Percentiles rank a stretch among this genome's conserved stretches.
Evolutionary conservation across 2,329 filamentous ascomycete genomes (phyloP).

Genomic region (Neurospora sp.): DNA sequence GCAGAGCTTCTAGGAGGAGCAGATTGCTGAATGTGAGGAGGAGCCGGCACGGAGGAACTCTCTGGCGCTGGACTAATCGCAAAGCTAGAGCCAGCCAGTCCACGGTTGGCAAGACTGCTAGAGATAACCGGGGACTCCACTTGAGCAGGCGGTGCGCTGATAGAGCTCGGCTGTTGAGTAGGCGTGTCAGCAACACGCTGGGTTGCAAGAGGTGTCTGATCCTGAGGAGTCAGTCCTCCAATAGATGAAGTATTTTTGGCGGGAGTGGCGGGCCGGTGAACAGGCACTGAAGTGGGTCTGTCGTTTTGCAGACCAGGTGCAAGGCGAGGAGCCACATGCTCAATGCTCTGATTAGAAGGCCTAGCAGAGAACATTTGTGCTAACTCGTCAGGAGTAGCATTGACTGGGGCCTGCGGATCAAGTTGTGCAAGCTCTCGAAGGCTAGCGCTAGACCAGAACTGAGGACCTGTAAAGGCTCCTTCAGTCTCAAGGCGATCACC

Average conservation of each 20-base stretch:
- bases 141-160: background rate
- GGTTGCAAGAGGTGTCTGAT: background rate
- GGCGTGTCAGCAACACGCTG: background rate
- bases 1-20: background rate
- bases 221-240: background rate
- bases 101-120: background rate
- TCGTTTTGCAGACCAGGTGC: background rate
- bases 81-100: background rate
- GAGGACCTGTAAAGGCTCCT: background rate
- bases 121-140: background rate
- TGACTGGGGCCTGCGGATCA: background rate
- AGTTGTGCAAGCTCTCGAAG: background rate
- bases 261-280: background rate
- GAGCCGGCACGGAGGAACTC: background rate
- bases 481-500: background rate
- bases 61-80: background rate
- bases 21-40: background rate
- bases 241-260: background rate
- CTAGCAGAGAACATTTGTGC: background rate
- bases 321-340: background rate
- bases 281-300: background rate
- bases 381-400: background rate
- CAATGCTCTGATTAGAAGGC: background rate
- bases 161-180: background rate
- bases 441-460: background rate